A percentile compares a stretch with the other conserved stretches of the same genome.
phyloP scores from a whole-genome alignment of 2,329 filamentous ascomycete genomes.

The Endothia cerciana region DNA sequence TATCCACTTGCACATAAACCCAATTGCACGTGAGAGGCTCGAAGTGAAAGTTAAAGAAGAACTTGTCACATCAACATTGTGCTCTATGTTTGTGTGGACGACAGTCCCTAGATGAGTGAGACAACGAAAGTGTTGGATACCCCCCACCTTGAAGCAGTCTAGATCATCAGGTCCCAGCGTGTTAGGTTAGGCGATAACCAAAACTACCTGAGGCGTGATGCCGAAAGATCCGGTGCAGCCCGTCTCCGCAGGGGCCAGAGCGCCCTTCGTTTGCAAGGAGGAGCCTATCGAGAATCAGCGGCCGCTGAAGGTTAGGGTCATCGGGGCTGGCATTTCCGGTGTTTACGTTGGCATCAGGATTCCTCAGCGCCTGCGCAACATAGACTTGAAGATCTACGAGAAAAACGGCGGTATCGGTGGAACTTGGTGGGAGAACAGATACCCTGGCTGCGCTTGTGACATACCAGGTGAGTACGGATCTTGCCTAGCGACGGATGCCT shows the following conservation, averaged over 20 bases:
- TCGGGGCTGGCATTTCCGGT: constrained; percentile 29
- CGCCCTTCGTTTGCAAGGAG: constrained; percentile 10
- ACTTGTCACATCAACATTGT: too few species aligned
- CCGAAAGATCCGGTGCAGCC: background rate
- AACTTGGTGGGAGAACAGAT: constrained; percentile 37
- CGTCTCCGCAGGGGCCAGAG: background rate
- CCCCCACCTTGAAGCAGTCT: background rate
- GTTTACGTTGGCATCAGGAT: constrained; percentile 29
- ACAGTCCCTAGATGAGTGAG: too few species aligned
- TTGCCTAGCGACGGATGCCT: background rate
- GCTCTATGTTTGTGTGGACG: too few species aligned
- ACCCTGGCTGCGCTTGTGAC: constrained; percentile 24
- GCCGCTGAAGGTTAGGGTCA: constrained; percentile 26
- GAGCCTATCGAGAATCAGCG: constrained; percentile 26
- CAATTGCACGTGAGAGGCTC: too few species aligned
- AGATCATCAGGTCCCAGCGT: background rate
- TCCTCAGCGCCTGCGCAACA: constrained; percentile 23
- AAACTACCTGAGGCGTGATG: background rate
- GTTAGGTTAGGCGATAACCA: background rate
- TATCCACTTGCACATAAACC: too few species aligned
- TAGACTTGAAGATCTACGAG: constrained; percentile 33
- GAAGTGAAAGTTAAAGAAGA: too few species aligned
- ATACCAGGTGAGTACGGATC: constrained; percentile 12
- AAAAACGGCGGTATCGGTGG: constrained; percentile 39
- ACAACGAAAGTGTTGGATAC: background rate